These are phyloP conservation scores for Sarcodon aspratus DNA, from an alignment of 768 basidiomycete genomes.

Conservation along the genomic window DNA sequence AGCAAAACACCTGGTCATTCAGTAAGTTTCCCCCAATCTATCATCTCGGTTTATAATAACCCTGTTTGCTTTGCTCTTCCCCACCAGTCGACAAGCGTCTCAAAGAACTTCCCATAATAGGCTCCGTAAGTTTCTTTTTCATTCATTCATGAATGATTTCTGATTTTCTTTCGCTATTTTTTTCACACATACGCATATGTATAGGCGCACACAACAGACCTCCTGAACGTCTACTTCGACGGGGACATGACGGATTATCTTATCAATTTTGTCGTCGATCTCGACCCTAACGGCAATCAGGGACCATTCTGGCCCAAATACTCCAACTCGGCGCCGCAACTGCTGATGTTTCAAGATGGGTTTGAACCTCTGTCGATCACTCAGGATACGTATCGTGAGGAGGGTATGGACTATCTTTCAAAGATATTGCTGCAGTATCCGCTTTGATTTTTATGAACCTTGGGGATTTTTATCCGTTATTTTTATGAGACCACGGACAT, in stretches of 20 bases:
- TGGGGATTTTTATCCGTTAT: too few species aligned
- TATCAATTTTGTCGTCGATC: constrained; percentile 28
- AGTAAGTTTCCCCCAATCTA: constrained; percentile 3
- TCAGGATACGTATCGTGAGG: constrained; percentile 30
- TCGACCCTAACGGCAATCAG: constrained; percentile 29
- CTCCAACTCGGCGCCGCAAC: constrained; percentile 17
- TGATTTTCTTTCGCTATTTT: neutral
- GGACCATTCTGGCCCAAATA: constrained; percentile 35
- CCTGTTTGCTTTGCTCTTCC: too few species aligned
- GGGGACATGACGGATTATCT: constrained; percentile 35
- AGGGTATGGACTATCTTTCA: constrained; percentile 16
- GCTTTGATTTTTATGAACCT: too few species aligned
- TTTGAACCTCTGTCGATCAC: constrained; percentile 21
- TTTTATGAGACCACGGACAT: too few species aligned
- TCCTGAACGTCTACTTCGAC: constrained; percentile 28
- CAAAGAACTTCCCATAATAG: constrained; percentile 1
- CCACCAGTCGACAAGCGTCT: constrained; percentile 1
- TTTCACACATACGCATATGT: neutral
- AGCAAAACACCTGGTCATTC: constrained; percentile 11
- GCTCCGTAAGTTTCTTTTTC: neutral
- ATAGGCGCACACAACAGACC: constrained; percentile 33
- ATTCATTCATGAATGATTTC: neutral
- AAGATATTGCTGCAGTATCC: too few species aligned
- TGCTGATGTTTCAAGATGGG: constrained; percentile 30
- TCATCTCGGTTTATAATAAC: neutral